phyloP scores from a whole-genome alignment of 768 basidiomycete genomes.

The Saitozyma sp. region DNA sequence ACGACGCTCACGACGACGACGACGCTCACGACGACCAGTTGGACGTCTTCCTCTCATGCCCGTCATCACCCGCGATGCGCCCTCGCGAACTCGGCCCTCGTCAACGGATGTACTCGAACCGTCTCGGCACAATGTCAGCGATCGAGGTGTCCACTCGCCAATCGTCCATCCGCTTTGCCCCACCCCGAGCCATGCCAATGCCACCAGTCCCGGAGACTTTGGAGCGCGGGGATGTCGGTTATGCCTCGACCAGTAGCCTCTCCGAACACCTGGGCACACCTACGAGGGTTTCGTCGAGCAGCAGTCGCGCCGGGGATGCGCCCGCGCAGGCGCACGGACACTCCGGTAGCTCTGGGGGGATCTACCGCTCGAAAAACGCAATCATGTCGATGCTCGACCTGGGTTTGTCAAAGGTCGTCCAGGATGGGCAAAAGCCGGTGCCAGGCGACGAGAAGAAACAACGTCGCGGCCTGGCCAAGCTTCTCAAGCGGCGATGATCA shows the following conservation, averaged over 20 bases:
- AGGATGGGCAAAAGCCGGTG: background rate
- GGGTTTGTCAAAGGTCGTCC: background rate
- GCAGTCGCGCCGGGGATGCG: background rate
- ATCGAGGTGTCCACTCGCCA: background rate
- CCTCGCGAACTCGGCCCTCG: background rate
- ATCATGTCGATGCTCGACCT: background rate
- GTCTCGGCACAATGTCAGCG: background rate
- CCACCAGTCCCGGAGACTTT: background rate
- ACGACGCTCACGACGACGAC: background rate
- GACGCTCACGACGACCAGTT: background rate
- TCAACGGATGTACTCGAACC: background rate
- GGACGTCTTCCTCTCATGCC: no score
- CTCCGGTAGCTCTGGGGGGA: background rate
- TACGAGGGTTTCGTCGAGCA: background rate
- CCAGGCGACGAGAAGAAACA: no score
- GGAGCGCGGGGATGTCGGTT: background rate
- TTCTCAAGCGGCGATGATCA: no score
- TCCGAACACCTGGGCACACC: background rate
- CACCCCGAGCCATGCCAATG: background rate
- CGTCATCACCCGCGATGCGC: background rate
- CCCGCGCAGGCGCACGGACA: background rate
- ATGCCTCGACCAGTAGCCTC: background rate
- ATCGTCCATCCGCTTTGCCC: background rate
- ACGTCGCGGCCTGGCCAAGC: no score
- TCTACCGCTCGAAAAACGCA: background rate